Conservation (phyloP, 768 basidiomycete species). For the Mrakia hoshinonis region DNA sequence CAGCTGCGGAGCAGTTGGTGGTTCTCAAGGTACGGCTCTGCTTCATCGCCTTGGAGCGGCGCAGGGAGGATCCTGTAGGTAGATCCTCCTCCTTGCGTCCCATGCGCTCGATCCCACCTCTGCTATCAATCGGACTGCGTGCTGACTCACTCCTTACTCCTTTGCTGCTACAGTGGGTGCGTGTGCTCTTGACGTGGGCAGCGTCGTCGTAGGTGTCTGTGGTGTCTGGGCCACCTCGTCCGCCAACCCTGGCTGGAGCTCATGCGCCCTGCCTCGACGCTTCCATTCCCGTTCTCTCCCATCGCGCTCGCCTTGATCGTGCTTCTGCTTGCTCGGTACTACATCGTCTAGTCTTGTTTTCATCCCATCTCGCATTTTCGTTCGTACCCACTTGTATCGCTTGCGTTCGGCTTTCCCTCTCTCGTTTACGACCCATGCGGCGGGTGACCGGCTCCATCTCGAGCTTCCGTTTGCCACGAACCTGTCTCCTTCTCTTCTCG, state of each 20-base stretch:
- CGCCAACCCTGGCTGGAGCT: not conserved
- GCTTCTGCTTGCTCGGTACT: not conserved
- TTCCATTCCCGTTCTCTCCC: not conserved
- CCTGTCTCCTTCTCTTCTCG: not conserved
- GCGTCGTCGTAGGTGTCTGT: not conserved
- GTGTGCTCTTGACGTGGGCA: conserved; percentile 7
- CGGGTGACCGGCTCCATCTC: not conserved
- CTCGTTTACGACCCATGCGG: not conserved
- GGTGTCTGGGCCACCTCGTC: not conserved
- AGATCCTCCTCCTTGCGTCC: not conserved
- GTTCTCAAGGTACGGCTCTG: conserved; percentile 31
- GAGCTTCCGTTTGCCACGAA: not conserved
- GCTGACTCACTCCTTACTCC: not conserved
- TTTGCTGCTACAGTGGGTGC: not conserved
- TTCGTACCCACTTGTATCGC: not conserved
- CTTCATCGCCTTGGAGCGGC: not conserved
- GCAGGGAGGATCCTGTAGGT: conserved; percentile 12
- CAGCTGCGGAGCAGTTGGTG: conserved; percentile 47
- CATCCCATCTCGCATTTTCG: not conserved
- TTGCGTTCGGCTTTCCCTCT: not conserved
- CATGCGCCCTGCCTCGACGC: not conserved
- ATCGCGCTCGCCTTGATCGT: not conserved
- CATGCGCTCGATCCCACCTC: not conserved
- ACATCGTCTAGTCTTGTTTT: not conserved
- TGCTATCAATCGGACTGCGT: not conserved